Evolutionary conservation across 139 green algal species (phyloP).

Genomic region (Chara braunii): DNA sequence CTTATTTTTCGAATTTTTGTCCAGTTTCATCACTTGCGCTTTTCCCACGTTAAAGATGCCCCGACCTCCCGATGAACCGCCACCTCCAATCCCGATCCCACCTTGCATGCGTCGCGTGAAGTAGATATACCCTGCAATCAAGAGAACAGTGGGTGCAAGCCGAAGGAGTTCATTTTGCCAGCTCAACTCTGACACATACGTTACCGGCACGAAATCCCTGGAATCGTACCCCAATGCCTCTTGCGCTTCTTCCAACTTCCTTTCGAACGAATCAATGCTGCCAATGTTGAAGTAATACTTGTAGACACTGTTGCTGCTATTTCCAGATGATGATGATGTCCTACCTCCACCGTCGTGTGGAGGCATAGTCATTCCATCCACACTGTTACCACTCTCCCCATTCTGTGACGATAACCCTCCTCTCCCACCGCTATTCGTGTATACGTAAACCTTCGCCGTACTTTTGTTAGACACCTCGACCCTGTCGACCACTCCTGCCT

Average conservation of each 20-base stretch:
- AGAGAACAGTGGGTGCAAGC: constrained; percentile 77
- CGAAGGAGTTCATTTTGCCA: constrained; percentile 67
- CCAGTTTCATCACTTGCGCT: constrained; percentile 59
- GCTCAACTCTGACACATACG: constrained; percentile 63
- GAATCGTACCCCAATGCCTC: constrained; percentile 46
- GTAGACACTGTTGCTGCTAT: constrained; percentile 38
- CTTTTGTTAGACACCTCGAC: constrained; percentile 92
- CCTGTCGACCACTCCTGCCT: constrained; percentile 63
- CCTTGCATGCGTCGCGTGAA: constrained; percentile 67
- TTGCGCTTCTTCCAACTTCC: constrained; percentile 91
- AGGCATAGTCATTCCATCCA: neutral
- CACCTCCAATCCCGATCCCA: constrained; percentile 45
- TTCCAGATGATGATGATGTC: neutral
- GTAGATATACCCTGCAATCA: constrained; percentile 84
- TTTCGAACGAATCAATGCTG: constrained; percentile 70
- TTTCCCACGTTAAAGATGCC: constrained; percentile 89
- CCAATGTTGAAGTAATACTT: constrained; percentile 96
- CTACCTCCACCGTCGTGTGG: neutral
- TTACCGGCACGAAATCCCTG: constrained; percentile 56
- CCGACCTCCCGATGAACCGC: constrained; percentile 40
- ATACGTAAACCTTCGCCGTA: constrained; percentile 61
- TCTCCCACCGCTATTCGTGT: constrained; percentile 3
- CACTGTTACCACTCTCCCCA: neutral
- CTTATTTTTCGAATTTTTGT: constrained; percentile 86
- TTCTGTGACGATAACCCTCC: constrained; percentile 7